These are phyloP conservation scores for Neoarthrinium moseri DNA, from an alignment of 2,329 filamentous ascomycete genomes.

Conservation along the genomic window DNA sequence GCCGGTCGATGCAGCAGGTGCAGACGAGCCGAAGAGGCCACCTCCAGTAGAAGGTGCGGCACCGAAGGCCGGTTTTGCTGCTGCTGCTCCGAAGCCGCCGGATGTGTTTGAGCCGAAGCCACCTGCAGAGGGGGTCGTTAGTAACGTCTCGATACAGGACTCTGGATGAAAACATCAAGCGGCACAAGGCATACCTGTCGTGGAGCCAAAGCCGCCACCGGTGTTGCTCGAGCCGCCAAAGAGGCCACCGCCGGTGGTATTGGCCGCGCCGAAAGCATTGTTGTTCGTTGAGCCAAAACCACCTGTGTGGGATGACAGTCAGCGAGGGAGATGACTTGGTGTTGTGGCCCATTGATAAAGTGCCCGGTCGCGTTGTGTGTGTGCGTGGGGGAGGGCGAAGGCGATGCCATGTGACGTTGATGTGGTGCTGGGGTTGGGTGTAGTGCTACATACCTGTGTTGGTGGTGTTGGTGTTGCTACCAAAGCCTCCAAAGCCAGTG, in stretches of 20 bases:
- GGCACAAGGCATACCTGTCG: slow-evolving; percentile 33
- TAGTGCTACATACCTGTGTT: slow-evolving; percentile 19
- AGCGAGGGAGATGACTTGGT: too few relatives aligned
- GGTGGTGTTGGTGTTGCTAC: slow-evolving; percentile 32
- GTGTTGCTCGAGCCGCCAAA: slow-evolving; percentile 36
- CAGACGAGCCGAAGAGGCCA: slow-evolving; percentile 46
- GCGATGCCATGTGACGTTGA: slow-evolving; percentile 23
- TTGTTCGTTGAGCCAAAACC: slow-evolving; percentile 34
- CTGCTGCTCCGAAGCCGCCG: slow-evolving; percentile 19
- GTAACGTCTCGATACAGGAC: slow-evolving; percentile 8
- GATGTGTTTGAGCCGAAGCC: slow-evolving; percentile 36
- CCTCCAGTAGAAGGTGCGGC: slow-evolving; percentile 34
- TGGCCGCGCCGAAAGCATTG: slow-evolving; percentile 27
- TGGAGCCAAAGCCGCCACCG: slow-evolving; percentile 28
- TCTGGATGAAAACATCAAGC: not conserved
- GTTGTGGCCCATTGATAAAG: too few relatives aligned
- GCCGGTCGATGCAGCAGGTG: slow-evolving; percentile 24
- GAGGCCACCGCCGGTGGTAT: slow-evolving; percentile 32
- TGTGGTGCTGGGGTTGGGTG: slow-evolving; percentile 11
- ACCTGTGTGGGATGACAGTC: slow-evolving; percentile 18
- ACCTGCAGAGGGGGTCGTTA: slow-evolving; percentile 16
- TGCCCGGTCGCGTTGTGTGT: too few relatives aligned
- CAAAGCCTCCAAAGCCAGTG: slow-evolving; percentile 36
- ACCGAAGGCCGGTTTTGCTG: slow-evolving; percentile 23
- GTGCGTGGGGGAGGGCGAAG: too few relatives aligned